phyloP scores from a whole-genome alignment of 2,329 filamentous ascomycete species.

The Talaromyces funiculosus region DNA sequence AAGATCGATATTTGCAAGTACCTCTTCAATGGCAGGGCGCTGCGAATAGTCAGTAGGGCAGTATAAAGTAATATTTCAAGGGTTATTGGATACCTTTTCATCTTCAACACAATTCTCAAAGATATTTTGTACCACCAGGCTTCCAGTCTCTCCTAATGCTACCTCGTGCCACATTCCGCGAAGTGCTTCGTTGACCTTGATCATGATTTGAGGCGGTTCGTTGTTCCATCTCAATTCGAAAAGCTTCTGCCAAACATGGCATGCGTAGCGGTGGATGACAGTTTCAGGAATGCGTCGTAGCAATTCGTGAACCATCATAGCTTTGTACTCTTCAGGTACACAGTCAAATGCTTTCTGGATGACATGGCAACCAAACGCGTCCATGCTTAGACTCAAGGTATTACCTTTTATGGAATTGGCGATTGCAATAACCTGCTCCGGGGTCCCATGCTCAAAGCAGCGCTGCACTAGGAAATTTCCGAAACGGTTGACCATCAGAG shows the following conservation, averaged over 20 bases:
- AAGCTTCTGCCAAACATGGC: constrained; percentile 98
- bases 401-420: constrained; percentile 91
- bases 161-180: constrained; percentile 99
- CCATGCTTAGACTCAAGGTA: constrained; percentile 92
- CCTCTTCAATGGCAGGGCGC: constrained; percentile 96
- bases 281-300: constrained; percentile 94
- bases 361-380: constrained; percentile 96
- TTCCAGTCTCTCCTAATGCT: constrained; percentile 92
- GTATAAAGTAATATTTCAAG: neutral
- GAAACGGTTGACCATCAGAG: constrained; percentile 96
- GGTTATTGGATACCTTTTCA: constrained; percentile 67
- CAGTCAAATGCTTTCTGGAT: constrained; percentile 98
- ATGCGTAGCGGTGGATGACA: constrained; percentile 96
- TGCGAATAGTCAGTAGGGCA: constrained; percentile 36
- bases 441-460: constrained; percentile 96
- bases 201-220: constrained; percentile 96
- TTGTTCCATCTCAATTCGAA: constrained; percentile 96
- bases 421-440: constrained; percentile 90
- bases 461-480: constrained; percentile 97
- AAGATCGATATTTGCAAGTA: constrained; percentile 88
- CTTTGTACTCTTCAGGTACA: constrained; percentile 95
- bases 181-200: constrained; percentile 91
- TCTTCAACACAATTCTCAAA: constrained; percentile 99
- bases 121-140: constrained; percentile 97
- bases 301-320: constrained; percentile 96